Base-by-base conservation (phyloP, 495 filamentous ascomycete species). In the Polyplosphaeria fusca region DNA sequence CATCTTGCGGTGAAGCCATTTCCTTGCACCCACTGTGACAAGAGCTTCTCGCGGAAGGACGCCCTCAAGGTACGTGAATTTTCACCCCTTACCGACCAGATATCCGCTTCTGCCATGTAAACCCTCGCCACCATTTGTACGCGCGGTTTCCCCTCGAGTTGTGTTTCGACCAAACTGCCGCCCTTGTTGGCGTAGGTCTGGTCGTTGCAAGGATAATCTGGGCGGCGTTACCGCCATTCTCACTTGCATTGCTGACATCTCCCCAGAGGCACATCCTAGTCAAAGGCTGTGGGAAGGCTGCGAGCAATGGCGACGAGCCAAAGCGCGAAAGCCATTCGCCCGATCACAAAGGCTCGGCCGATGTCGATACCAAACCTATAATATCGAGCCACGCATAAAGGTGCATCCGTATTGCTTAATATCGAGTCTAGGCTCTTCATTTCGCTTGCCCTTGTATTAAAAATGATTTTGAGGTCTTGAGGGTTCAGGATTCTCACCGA, bases 11-110 rank as follows among this genome's bases (percentile, higher is more conserved):
- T 97, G 43, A 98, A 98, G 76, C 93, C 93, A 0, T 97, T 90
- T 69, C 91, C 93, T 0, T 98, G 93, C 66, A 79, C 71, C 11
- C 84, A 88, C 63, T 98, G 93, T 66, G 91, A 96, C 27, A 98
- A 97, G 81, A 93, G 89, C 70, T 98, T 98, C 63, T 95, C 89
- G 18, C 76, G 93, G 37, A 98, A 96, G 70, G 93, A 98, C 76
- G 93, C 93, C 18, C 77, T 98, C 13, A 98, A 98, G 87, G 93
- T 97, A 66, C 55, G 78, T 69, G 25, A 48, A n/a, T n/a, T n/a
- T n/a, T n/a, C n/a, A n/a, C n/a, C n/a, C n/a, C n/a, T n/a, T n/a
- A n/a, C n/a, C n/a, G n/a, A n/a, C n/a, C n/a, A n/a, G n/a, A n/a
- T n/a, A n/a, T n/a, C n/a, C n/a, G n/a, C n/a, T n/a, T n/a, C n/a